Evolutionary conservation across 805 yeast species (phyloP).

Genomic region (Dipodascopsis uninucleata): DNA sequence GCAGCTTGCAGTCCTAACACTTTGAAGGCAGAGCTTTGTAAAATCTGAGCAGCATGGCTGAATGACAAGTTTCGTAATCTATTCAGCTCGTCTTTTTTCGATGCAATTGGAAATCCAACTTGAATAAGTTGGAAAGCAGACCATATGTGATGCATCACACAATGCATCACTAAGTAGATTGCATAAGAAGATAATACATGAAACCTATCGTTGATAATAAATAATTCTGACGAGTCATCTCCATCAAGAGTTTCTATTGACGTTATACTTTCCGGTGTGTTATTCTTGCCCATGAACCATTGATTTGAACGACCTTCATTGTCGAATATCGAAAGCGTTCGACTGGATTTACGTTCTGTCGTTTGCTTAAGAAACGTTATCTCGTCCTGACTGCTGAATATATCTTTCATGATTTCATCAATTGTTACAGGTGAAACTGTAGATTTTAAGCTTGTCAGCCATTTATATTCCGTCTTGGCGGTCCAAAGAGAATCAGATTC

Average conservation of each 20-base stretch:
- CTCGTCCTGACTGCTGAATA: constrained; percentile 5
- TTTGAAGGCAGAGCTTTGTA: constrained; percentile 9
- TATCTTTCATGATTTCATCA: constrained; percentile 3
- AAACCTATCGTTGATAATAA: constrained; percentile 6
- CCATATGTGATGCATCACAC: constrained; percentile 16
- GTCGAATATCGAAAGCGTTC: too few relatives aligned
- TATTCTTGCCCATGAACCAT: too few relatives aligned
- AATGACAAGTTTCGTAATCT: constrained; percentile 11
- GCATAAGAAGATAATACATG: constrained; percentile 11
- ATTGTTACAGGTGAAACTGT: constrained; percentile 8
- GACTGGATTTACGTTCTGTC: too few relatives aligned
- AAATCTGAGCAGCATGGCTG: constrained; percentile 10
- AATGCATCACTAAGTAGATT: constrained; percentile 12
- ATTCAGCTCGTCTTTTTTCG: constrained; percentile 11
- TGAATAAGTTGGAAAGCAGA: constrained; percentile 12
- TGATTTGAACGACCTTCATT: too few relatives aligned
- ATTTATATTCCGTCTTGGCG: constrained; percentile 21
- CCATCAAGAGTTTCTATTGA: too few relatives aligned
- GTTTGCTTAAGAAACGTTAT: too few relatives aligned
- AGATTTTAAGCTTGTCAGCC: constrained; percentile 4
- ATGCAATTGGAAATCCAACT: constrained; percentile 5
- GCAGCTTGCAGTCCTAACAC: constrained; percentile 2
- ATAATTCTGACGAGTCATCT: constrained; percentile 6
- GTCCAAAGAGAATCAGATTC: constrained; percentile 30
- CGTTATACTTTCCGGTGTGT: too few relatives aligned